Evolutionary conservation across 1,139 yeast genomes (phyloP).

Genomic region (Waltiozyma solani): DNA sequence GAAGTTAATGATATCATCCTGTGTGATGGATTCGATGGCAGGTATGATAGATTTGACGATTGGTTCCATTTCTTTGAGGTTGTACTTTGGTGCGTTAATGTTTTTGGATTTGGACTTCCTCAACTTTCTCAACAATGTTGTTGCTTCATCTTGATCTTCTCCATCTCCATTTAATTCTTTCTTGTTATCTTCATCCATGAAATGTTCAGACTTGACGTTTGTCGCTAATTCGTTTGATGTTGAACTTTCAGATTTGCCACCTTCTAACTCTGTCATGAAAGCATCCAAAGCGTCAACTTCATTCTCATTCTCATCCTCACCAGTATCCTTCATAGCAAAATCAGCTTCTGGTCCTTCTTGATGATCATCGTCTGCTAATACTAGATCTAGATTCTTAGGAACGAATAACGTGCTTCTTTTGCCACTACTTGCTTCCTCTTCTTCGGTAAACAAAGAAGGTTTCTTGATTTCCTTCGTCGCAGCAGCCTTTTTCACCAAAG

Average conservation of each 20-base stretch:
- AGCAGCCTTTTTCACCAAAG: constrained; percentile 1
- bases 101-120: constrained; percentile 28
- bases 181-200: background rate
- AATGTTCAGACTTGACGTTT: background rate
- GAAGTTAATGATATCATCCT: constrained; percentile 19
- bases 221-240: background rate
- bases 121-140: constrained; percentile 25
- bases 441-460: constrained; percentile 1
- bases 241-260: background rate
- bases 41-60: constrained; percentile 57
- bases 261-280: constrained; percentile 18
- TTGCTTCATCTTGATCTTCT: constrained; percentile 23
- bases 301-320: constrained; percentile 1
- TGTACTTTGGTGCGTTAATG: constrained; percentile 12
- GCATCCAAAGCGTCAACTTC: constrained; percentile 21
- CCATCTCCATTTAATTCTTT: constrained; percentile 4
- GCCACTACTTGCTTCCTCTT: background rate
- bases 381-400: too few relatives aligned
- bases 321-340: too few relatives aligned
- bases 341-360: too few relatives aligned
- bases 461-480: constrained; percentile 1
- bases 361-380: too few relatives aligned
- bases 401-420: too few relatives aligned
- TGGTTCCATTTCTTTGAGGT: constrained; percentile 33
- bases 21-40: constrained; percentile 42